Percentiles rank a stretch among this genome's conserved stretches.
Evolutionary conservation across 805 yeast species (phyloP).

Genomic region (Blastobotrys attinorum): DNA sequence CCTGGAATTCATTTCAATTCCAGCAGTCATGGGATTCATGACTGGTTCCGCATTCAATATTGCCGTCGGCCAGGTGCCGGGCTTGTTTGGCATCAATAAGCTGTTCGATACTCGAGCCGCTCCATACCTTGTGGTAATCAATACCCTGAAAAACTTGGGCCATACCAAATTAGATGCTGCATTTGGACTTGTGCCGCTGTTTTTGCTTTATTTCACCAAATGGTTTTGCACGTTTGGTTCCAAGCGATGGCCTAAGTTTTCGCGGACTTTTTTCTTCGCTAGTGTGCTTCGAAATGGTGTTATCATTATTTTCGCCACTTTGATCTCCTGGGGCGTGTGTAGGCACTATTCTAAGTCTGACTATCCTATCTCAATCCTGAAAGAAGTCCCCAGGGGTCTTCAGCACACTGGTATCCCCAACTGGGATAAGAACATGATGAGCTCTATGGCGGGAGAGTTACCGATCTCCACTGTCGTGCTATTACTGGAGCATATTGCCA

Average conservation of each 20-base stretch:
- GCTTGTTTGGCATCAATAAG: slow-evolving; percentile 62
- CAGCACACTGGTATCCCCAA: slow-evolving; percentile 65
- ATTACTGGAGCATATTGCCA: slow-evolving; percentile 86
- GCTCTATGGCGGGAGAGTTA: slow-evolving; percentile 61
- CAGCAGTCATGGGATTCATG: slow-evolving; percentile 93
- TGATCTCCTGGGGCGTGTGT: slow-evolving; percentile 72
- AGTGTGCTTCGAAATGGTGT: slow-evolving; percentile 77
- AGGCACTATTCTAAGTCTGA: slow-evolving; percentile 34
- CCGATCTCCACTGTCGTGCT: slow-evolving; percentile 82
- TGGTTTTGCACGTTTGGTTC: slow-evolving; percentile 52
- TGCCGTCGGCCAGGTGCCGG: slow-evolving; percentile 79
- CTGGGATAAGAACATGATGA: slow-evolving; percentile 51
- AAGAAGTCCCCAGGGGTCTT: slow-evolving; percentile 77
- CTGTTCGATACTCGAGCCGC: slow-evolving; percentile 64
- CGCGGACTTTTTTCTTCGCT: slow-evolving; percentile 55
- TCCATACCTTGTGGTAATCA: slow-evolving; percentile 60
- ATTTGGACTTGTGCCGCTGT: slow-evolving; percentile 71
- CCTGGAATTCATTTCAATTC: slow-evolving; percentile 80
- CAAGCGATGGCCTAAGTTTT: slow-evolving; percentile 53
- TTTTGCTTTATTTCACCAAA: slow-evolving; percentile 68
- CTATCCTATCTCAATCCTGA: slow-evolving; percentile 53
- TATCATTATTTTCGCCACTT: slow-evolving; percentile 72
- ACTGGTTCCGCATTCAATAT: slow-evolving; percentile 87
- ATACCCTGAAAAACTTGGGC: slow-evolving; percentile 64
- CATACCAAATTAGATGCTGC: slow-evolving; percentile 75